Base-by-base conservation (phyloP, 1,139 yeast genomes). In the Debaryomyces sp. region DNA sequence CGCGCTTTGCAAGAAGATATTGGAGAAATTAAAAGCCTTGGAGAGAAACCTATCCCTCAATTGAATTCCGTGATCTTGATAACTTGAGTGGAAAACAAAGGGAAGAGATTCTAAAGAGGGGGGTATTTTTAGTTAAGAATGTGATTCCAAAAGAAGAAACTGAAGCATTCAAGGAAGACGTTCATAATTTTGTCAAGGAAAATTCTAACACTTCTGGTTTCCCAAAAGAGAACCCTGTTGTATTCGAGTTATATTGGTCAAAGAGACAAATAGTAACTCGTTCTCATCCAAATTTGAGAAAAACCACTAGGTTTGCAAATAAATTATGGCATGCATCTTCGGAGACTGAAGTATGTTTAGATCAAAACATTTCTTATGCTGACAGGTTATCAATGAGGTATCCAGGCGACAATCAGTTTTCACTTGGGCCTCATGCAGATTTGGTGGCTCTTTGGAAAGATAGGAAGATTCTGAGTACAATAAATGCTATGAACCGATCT, bases 401-500 rank as follows among this genome's bases (percentile, higher is more conserved):
- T 55, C 77, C 81, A 2, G 81, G 81, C 2, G 65, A 64, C 18
- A 51, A 53, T 10, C 22, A 32, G 4, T 62, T 65, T 22, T 53
- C 75, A 5, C 66, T 49, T 13, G 48, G 48, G 12, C 67, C 73
- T n/a, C 82, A 78, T 50, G 60, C 69, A 10, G 82, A 78, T n/a
- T n/a, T 52, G 70, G 78, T 10, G 76, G 80, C 9, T 70, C 79
- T 0, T 63, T 77, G 42, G 82, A 77, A 55, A 61, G 82, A 49
- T 75, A 79, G 79, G 77, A 73, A 50, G 78, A 75, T 52, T 56
- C 55, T 1, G 66, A 59, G 36, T 78, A 77, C 56, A 56, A 76
- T 8, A 57, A 60, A 12, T 68, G 68, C 22, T 78, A 78, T 55
- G 52, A 58, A 6, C 64, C 63, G 23, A 75, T 78, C 15, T 68